Evolutionary conservation across 768 basidiomycete genomes (phyloP).

Genomic region (Multifurca ochricompacta): DNA sequence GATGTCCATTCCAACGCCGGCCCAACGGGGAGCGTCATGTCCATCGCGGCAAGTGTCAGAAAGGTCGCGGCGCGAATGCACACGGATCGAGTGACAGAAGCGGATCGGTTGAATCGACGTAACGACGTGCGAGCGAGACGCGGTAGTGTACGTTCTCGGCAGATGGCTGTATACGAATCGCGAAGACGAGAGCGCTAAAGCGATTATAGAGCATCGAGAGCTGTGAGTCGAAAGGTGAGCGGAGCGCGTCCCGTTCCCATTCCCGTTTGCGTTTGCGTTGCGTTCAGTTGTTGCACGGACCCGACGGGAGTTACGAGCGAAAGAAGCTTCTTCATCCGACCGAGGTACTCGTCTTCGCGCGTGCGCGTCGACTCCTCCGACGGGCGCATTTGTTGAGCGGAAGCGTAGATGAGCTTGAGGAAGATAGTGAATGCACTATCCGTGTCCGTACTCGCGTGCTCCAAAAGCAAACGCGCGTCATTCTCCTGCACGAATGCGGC

Average conservation of each 20-base stretch:
- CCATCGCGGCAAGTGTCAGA: conserved; percentile 53
- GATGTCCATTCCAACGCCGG: conserved; percentile 56
- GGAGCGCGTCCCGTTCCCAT: conserved; percentile 51
- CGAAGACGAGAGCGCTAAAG: conserved; percentile 62
- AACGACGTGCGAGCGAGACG: conserved; percentile 56
- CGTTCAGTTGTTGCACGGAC: conserved; percentile 51
- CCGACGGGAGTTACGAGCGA: conserved; percentile 67
- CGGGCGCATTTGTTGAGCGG: conserved; percentile 34
- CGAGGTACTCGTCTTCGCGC: conserved; percentile 27
- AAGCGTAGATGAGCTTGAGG: conserved; percentile 72
- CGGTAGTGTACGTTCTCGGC: conserved; percentile 41
- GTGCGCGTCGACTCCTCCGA: too few species aligned
- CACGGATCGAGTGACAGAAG: conserved; percentile 55
- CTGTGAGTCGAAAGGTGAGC: conserved; percentile 44
- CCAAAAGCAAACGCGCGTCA: conserved; percentile 45
- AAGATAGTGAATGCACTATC: conserved; percentile 78
- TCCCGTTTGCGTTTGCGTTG: too few species aligned
- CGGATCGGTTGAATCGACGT: conserved; percentile 56
- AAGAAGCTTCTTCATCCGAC: conserved; percentile 57
- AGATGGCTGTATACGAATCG: conserved; percentile 57
- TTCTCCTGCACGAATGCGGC: conserved; percentile 59
- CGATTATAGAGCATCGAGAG: conserved; percentile 80
- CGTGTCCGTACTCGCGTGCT: conserved; percentile 45
- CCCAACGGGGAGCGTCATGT: conserved; percentile 41
- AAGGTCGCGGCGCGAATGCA: conserved; percentile 70